Evolutionary conservation across 1,284 basidiomycete species (phyloP), one percentile per base, ranked within the genome.

Genomic region (Moesziomyces globuligerus): DNA sequence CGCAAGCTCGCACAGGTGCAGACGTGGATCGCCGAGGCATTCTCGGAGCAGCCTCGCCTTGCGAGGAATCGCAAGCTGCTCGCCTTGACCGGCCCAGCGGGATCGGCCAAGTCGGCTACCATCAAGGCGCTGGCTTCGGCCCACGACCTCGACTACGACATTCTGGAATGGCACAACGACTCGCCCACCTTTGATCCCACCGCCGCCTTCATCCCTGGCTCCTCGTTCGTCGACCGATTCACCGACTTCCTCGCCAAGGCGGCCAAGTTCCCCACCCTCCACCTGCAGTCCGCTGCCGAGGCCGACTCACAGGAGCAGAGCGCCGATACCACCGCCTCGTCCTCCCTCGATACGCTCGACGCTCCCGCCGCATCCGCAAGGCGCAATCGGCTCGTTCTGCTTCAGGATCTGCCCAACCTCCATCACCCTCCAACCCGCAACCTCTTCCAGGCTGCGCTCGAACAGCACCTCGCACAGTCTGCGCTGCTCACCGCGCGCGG

Each of bases 371-470:
- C 23, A 1, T 7, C 25, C 18, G 29, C 64, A 3, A 54, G 49
- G 29, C 56, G 61, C 5, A 73, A 77, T 13, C 76, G 74, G 15
- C 44, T 95, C 5, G 87, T 98, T 47, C 87, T 98, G 7, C 85
- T 98, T 8, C 94, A 97, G 81, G 92, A 97, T 61, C 86, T 98
- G 3, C 95, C 95, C 0, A 97, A 98, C 78, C 86, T 98, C 39
- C 83, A 86, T 1, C 82, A 83, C 55, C 41, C 46, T 7, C 84
- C 86, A 3, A 94, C 91, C 0, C 89, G 90, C 65, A 83, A 86
- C 4, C 86, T 88, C 1, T 94, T 98, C 77, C 93, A 96, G 70
- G 84, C 86, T 0, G 86, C 89, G 0, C 83, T 98, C 0, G 72
- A 74, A 13, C 51, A 58, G 25, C 66, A 64, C 28, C 51, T 81